Conservation (phyloP, 768 basidiomycete genomes). For the Phylloporus arenicola region DNA sequence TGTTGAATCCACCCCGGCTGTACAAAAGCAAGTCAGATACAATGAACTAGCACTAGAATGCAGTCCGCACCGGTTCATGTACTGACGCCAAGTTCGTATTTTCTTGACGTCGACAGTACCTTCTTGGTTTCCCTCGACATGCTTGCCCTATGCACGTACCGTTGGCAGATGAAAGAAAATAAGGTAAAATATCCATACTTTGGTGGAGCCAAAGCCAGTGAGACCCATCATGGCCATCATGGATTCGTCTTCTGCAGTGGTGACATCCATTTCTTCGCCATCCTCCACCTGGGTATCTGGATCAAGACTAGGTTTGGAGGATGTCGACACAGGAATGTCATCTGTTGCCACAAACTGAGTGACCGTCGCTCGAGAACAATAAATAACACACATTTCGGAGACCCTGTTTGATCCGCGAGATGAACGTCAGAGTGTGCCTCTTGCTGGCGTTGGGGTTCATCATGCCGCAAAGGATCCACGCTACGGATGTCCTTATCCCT, state of each 20-base stretch:
- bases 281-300: conserved; percentile 44
- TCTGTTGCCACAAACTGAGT: conserved; percentile 4
- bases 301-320: conserved; percentile 35
- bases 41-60: background rate
- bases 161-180: background rate
- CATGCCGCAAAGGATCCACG: conserved; percentile 18
- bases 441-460: conserved; percentile 20
- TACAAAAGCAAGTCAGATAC: conserved; percentile 11
- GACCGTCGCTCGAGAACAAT: background rate
- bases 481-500: conserved; percentile 25
- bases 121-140: conserved; percentile 79
- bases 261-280: conserved; percentile 45
- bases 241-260: conserved; percentile 65
- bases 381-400: conserved; percentile 14
- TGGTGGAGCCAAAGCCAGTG: conserved; percentile 81
- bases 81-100: conserved; percentile 90
- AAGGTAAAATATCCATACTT: conserved; percentile 43
- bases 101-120: conserved; percentile 67
- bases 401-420: conserved; percentile 4
- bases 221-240: conserved; percentile 94
- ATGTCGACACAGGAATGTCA: conserved; percentile 2
- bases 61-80: conserved; percentile 84
- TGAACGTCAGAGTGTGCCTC: conserved; percentile 16
- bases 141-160: conserved; percentile 55
- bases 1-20: conserved; percentile 83